phyloP scores from a whole-genome alignment of 2,329 filamentous ascomycete species.

The Paracamarosporium sp. region DNA sequence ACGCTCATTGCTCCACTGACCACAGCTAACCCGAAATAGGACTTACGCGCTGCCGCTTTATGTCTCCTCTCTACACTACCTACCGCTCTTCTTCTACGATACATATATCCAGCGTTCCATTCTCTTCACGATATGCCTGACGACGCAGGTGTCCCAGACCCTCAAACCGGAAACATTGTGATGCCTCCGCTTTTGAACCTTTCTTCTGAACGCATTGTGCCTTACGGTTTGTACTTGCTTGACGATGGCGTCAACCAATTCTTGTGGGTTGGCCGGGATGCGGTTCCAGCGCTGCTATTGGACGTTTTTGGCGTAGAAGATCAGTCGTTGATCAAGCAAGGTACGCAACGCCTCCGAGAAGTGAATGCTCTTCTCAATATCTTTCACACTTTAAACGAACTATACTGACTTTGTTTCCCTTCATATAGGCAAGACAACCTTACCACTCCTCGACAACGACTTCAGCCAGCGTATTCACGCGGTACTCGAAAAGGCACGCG shows the following conservation, averaged over 20 bases:
- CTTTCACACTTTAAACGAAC: too few relatives aligned
- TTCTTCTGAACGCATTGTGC: constrained; percentile 83
- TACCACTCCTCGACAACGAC: constrained; percentile 91
- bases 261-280: constrained; percentile 92
- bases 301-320: constrained; percentile 93
- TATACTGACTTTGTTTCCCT: neutral
- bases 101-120: constrained; percentile 66
- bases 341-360: neutral
- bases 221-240: constrained; percentile 93
- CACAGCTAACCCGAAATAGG: too few relatives aligned
- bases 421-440: constrained; percentile 70
- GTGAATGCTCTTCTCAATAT: neutral
- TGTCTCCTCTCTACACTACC: constrained; percentile 94
- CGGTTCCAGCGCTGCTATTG: constrained; percentile 83
- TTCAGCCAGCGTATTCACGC: constrained; percentile 82
- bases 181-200: constrained; percentile 86
- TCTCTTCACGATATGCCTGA: constrained; percentile 82
- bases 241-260: constrained; percentile 98
- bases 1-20: too few relatives aligned
- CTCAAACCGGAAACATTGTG: constrained; percentile 84
- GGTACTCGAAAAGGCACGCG: constrained; percentile 89
- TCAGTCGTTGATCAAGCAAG: constrained; percentile 83
- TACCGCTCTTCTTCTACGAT: constrained; percentile 87
- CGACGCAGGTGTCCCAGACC: constrained; percentile 83
- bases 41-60: constrained; percentile 90